Evolutionary conservation across 2,329 filamentous ascomycete species (phyloP).

Genomic region (Alternaria arbusti): DNA sequence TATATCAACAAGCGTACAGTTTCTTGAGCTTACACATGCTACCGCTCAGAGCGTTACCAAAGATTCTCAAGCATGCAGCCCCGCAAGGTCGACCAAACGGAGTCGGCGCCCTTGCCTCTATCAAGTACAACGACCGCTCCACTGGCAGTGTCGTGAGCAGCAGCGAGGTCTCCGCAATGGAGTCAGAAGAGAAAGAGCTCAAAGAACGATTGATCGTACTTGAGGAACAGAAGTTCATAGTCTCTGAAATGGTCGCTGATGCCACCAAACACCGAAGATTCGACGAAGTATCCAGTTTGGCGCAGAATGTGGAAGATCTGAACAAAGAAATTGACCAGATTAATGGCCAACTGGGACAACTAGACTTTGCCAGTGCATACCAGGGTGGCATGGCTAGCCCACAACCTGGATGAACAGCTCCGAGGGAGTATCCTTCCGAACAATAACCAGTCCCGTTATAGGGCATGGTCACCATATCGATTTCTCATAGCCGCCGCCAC

Average conservation of each 20-base stretch:
- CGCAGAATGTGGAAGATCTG: slow-evolving; percentile 81
- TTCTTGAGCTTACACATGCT: slow-evolving; percentile 93
- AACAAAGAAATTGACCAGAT: slow-evolving; percentile 76
- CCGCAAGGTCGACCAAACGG: slow-evolving; percentile 54
- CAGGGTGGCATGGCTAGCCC: slow-evolving; percentile 35
- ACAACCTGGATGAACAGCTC: slow-evolving; percentile 26
- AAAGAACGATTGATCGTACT: slow-evolving; percentile 81
- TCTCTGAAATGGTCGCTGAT: slow-evolving; percentile 81
- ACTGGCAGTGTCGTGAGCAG: slow-evolving; percentile 62
- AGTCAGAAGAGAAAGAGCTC: slow-evolving; percentile 82
- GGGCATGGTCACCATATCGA: neutral
- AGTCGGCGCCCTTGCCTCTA: slow-evolving; percentile 60
- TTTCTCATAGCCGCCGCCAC: neutral
- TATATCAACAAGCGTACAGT: slow-evolving; percentile 80
- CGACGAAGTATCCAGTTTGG: slow-evolving; percentile 82
- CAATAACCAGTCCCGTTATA: neutral
- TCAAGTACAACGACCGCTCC: slow-evolving; percentile 63
- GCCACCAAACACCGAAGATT: slow-evolving; percentile 79
- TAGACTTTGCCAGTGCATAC: slow-evolving; percentile 68
- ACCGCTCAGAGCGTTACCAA: slow-evolving; percentile 67
- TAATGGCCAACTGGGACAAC: slow-evolving; percentile 67
- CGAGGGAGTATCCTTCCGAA: neutral
- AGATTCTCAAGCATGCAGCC: slow-evolving; percentile 61
- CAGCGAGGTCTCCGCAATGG: slow-evolving; percentile 69
- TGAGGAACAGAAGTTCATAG: slow-evolving; percentile 90